These are phyloP conservation scores for Wickerhamiella australiensis DNA, from an alignment of 805 yeast genomes.

Conservation along the genomic window DNA sequence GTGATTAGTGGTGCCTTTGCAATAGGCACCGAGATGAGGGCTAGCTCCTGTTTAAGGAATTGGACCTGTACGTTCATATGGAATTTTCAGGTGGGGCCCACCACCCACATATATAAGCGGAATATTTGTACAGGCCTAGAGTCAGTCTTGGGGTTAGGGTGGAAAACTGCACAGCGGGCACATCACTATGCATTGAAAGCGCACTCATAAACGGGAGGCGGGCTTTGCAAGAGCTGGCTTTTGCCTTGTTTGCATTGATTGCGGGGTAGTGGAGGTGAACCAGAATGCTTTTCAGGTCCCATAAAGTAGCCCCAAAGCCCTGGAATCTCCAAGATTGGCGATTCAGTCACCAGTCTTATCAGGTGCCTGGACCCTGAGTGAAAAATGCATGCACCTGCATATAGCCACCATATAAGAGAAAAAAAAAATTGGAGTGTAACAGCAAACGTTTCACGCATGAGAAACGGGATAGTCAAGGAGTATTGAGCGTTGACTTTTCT, in stretches of 20 bases:
- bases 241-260: too few relatives aligned
- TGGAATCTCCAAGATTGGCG: neutral
- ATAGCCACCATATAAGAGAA: neutral
- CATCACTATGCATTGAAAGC: neutral
- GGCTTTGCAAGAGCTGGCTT: too few relatives aligned
- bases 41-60: slow-evolving; percentile 7
- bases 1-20: slow-evolving; percentile 3
- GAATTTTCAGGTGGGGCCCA: neutral
- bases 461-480: neutral
- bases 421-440: neutral
- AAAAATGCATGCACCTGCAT: neutral
- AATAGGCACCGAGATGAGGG: slow-evolving; percentile 9
- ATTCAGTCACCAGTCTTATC: neutral
- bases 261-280: too few relatives aligned
- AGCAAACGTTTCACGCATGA: too few relatives aligned
- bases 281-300: too few relatives aligned
- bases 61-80: slow-evolving; percentile 14
- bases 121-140: neutral
- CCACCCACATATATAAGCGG: neutral
- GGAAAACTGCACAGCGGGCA: neutral
- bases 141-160: neutral
- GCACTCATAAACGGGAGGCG: too few relatives aligned
- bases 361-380: neutral
- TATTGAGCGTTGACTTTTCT: neutral
- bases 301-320: too few relatives aligned